phyloP scores from a whole-genome alignment of 2,329 filamentous ascomycete species.

The Rhexocercosporidium sp. region DNA sequence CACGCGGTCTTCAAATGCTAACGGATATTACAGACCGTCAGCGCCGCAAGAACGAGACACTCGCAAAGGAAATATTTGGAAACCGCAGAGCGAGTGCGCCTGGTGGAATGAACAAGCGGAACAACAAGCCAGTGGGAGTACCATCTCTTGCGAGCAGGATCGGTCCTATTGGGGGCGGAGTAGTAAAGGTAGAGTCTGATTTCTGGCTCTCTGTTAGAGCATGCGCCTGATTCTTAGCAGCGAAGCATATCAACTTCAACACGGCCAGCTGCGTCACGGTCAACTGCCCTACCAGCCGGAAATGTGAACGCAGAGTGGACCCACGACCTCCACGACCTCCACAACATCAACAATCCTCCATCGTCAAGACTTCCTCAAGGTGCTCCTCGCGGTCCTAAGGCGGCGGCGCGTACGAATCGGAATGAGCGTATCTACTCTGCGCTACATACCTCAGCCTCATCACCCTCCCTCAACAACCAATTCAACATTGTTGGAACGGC shows the following conservation, averaged over 20 bases:
- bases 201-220: not conserved
- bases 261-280: conserved; percentile 33
- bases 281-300: conserved; percentile 44
- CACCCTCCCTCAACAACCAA: conserved; percentile 41
- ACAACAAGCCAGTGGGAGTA: conserved; percentile 47
- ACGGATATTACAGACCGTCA: conserved; percentile 52
- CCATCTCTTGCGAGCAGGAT: conserved; percentile 72
- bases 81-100: conserved; percentile 62
- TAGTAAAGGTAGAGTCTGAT: conserved; percentile 65
- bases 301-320: conserved; percentile 73
- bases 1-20: conserved; percentile 17
- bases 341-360: conserved; percentile 53
- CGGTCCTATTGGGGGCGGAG: conserved; percentile 48
- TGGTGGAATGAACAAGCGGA: conserved; percentile 52
- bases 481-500: conserved; percentile 44
- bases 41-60: conserved; percentile 71
- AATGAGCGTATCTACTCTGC: conserved; percentile 37
- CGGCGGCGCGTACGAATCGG: conserved; percentile 32
- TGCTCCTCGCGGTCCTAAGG: conserved; percentile 40
- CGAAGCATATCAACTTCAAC: conserved; percentile 30
- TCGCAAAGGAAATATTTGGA: conserved; percentile 76
- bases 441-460: conserved; percentile 38
- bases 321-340: conserved; percentile 74
- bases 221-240: conserved; percentile 27
- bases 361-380: conserved; percentile 48